A percentile compares a stretch with the other conserved stretches of the same genome.
Conservation (phyloP, 1,284 basidiomycete genomes). For the Ganoderma meredithae region DNA sequence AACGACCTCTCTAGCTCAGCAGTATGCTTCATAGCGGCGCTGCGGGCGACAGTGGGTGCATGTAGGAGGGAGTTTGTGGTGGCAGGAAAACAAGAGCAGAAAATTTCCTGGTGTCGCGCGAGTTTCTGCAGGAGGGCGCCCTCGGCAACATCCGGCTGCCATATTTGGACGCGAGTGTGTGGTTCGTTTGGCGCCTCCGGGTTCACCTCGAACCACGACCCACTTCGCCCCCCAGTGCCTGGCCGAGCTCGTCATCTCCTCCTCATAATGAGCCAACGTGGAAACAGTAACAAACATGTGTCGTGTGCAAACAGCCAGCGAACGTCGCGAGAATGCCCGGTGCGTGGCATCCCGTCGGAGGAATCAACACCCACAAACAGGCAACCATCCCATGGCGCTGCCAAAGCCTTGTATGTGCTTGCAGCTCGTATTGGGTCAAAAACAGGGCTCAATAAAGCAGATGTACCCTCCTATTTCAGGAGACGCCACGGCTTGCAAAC, state of each 20-base stretch:
- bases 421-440: not conserved
- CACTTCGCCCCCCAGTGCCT: not conserved
- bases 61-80: constrained; percentile 12
- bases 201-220: not conserved
- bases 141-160: constrained; percentile 14
- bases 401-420: not conserved
- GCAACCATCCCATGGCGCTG: not conserved
- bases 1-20: not conserved
- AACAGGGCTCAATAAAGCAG: too few relatives aligned
- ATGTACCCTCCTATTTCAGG: not conserved
- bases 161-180: constrained; percentile 7
- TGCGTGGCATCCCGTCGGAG: constrained; percentile 7
- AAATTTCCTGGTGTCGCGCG: constrained; percentile 16
- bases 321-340: not conserved
- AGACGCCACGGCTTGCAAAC: not conserved
- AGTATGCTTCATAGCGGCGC: not conserved
- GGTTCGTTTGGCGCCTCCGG: constrained; percentile 4
- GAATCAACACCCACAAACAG: not conserved
- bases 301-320: not conserved
- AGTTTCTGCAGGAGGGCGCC: constrained; percentile 6
- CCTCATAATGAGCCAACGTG: not conserved
- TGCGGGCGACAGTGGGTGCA: not conserved
- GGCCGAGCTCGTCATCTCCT: constrained; percentile 3
- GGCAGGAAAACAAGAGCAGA: constrained; percentile 10
- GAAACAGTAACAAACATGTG: too few relatives aligned